Evolutionary conservation across 495 filamentous ascomycete genomes (phyloP), one percentile per base, ranked within the genome.

Genomic region (Tuber indicum): DNA sequence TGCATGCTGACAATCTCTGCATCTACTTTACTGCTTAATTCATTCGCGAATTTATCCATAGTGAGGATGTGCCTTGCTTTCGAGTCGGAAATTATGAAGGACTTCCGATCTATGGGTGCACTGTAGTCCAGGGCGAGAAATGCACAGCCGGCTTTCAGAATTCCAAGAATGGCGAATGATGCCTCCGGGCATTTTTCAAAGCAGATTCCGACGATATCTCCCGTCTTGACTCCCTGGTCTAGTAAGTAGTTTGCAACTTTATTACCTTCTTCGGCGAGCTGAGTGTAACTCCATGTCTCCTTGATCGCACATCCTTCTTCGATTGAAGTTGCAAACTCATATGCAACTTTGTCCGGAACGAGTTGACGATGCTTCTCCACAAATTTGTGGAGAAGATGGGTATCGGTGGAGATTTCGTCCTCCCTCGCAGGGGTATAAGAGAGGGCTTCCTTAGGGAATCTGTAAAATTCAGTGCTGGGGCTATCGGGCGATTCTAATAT

Each of bases 101-200:
- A 84, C 73, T 91, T 89, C 47, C 92, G 85, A 12, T 89, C 86
- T 49, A 83, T 76, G 0, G 92, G 92, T 0, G 91, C 88, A 12
- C 83, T 87, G 3, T 87, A 90, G 86, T 91, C 94, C 49, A 91
- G 86, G 0, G 94, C 93, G 32, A 97, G 86, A 84, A 94, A 98
- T 1, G 90, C 88, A 81, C 92, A 95, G 0, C 94, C 94, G 9
- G 90, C 89, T 83, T 96, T 96, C 71, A 96, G 85, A 69, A 94
- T 90, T 8, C 92, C 93, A 9, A 96, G 86, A 39, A 95, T 93
- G 3, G 92, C 89, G 77, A 94, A 91, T 70, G 91, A 94, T 16
- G 93, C 89, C 72, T 92, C 89, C 1, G 93, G 90, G 77, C 90
- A 93, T 83, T 94, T 94, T 73, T 94, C 89, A 80, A 97, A 95